These are phyloP conservation scores for Lactifluus subvellereus DNA, from an alignment of 768 basidiomycete genomes.

Conservation along the genomic window DNA sequence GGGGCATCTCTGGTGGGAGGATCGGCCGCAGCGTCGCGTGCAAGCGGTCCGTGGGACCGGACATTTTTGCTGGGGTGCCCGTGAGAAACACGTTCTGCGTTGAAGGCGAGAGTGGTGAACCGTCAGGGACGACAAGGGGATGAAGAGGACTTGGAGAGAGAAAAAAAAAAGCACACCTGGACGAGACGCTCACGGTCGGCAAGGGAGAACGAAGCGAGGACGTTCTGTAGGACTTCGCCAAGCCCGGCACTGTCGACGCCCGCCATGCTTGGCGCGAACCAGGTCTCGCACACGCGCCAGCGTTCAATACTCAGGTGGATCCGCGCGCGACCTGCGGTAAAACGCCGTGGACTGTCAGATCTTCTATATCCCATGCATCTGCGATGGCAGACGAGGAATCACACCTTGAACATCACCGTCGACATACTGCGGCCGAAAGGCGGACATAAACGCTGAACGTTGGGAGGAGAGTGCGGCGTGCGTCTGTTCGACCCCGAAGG, in stretches of 20 bases:
- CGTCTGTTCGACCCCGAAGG: constrained; percentile 76
- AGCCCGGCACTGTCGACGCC: constrained; percentile 89
- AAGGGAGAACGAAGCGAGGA: constrained; percentile 66
- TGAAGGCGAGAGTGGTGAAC: not conserved
- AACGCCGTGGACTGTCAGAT: constrained; percentile 68
- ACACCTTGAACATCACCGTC: constrained; percentile 66
- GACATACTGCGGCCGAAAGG: constrained; percentile 76
- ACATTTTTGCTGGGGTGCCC: constrained; percentile 71
- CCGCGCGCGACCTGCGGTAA: constrained; percentile 50
- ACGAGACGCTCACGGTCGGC: constrained; percentile 67
- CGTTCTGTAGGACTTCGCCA: constrained; percentile 84
- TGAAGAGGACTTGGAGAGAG: not conserved
- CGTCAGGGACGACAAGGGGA: not conserved
- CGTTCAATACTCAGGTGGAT: constrained; percentile 89
- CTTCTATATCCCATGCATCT: constrained; percentile 36
- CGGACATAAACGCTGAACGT: constrained; percentile 78
- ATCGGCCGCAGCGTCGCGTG: constrained; percentile 75
- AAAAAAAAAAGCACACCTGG: constrained; percentile 45
- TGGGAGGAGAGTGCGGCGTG: constrained; percentile 71
- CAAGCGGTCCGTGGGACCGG: constrained; percentile 62
- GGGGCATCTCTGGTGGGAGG: constrained; percentile 73
- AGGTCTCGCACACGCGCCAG: constrained; percentile 78
- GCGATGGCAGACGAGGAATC: not conserved
- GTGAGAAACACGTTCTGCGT: constrained; percentile 84
- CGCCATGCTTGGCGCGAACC: constrained; percentile 62